phyloP scores from a whole-genome alignment of 345 rosid genomes.

The Odontarrhena argentea region DNA sequence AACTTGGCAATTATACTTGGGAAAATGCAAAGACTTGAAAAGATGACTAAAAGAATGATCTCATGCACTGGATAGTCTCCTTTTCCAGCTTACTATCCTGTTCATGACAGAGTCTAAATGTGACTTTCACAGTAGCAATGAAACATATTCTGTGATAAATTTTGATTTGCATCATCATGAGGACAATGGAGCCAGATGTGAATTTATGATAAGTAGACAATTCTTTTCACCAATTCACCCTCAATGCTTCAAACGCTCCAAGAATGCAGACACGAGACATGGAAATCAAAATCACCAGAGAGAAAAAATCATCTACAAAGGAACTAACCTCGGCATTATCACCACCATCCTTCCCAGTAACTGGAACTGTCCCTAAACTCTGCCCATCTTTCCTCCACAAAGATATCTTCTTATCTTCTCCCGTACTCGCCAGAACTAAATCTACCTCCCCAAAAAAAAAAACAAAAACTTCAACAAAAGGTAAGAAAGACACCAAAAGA shows the following conservation, averaged over 20 bases:
- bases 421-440: constrained; percentile 96
- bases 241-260: not conserved
- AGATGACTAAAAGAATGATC: constrained; percentile 18
- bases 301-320: constrained; percentile 4
- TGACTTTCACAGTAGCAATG: not conserved
- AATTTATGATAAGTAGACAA: constrained; percentile 7
- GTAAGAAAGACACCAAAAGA: constrained; percentile 9
- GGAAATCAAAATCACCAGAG: not conserved
- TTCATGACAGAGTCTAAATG: constrained; percentile 4
- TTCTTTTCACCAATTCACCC: not conserved
- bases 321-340: constrained; percentile 66
- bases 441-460: constrained; percentile 50
- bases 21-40: constrained; percentile 1
- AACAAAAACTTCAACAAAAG: constrained; percentile 8
- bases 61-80: not conserved
- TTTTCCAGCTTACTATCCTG: not conserved
- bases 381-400: constrained; percentile 83
- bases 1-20: not conserved
- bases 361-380: constrained; percentile 77
- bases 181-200: not conserved
- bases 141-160: constrained; percentile 5
- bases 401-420: constrained; percentile 95
- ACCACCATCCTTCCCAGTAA: constrained; percentile 69
- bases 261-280: constrained; percentile 8
- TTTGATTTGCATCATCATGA: not conserved